Evolutionary conservation across 78 protist species (phyloP), one percentile per base, ranked within the genome.

Genomic region (Dictyostelium firmibasis): DNA sequence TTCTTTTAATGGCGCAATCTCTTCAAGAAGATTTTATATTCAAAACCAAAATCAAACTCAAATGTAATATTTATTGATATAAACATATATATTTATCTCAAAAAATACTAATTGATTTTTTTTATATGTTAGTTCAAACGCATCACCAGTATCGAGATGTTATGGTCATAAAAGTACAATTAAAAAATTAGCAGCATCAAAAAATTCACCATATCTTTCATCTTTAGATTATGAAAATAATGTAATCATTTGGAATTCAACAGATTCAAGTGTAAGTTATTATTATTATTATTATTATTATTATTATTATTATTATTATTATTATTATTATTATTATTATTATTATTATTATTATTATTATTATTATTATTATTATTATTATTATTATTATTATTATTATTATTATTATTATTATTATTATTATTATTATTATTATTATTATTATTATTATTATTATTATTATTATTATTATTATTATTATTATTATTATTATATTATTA

Each of bases 21-120:
- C 93, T 31, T 88, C 79, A 60, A 33, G 93, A 53, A 76, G 72
- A 44, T 88, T 88, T 72, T 88, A 57, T 64, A 64, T 88, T 43
- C 93, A 88, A 79, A 72, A 76, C 27, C 93, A 85, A 47, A 85
- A 88, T 64, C 93, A 88, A 35, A 79, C 93, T 33, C 93, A 88
- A 64, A 88, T 88, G 64, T 84, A 83, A 62, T 5, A 50, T 50
- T 50, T 50, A 14, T 9, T 50, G 10, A 50, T 50, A 14, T 53
- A n/a, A n/a, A n/a, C n/a, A n/a, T n/a, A n/a, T n/a, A 53, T 53
- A 16, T 10, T 53, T 9, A 53, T 53, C 3, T 53, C 8, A 53
- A 53, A 53, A 18, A 14, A 70, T n/a, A 50, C 6, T 50, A 8
- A 14, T 9, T 50, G 10, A 50, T 50, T 1, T 53, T 60, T 83